These are phyloP conservation scores for Aspergillus pseudonomiae DNA, from an alignment of 2,329 filamentous ascomycete genomes.

Conservation along the genomic window DNA sequence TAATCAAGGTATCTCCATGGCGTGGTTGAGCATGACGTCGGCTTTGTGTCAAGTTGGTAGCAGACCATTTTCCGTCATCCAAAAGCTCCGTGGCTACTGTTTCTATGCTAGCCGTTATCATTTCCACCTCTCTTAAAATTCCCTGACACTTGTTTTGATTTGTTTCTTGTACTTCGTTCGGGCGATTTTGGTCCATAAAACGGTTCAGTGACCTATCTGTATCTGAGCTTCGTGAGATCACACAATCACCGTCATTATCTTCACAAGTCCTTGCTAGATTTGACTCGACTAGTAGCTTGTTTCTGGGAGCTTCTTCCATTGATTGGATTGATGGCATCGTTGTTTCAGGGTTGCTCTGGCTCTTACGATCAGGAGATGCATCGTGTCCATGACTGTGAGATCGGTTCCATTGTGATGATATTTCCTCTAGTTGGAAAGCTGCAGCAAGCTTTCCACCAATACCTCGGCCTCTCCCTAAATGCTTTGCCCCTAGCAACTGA, in stretches of 20 bases:
- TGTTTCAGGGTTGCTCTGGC: background rate
- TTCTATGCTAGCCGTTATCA: background rate
- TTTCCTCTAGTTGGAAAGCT: conserved; percentile 19
- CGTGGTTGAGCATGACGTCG: background rate
- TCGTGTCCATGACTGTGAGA: background rate
- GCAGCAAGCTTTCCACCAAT: conserved; percentile 28
- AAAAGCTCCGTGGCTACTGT: background rate
- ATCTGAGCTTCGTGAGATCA: background rate
- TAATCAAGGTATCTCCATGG: background rate
- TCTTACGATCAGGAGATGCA: background rate
- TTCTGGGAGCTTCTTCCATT: too few species aligned
- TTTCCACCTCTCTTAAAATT: background rate
- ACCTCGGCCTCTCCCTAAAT: conserved; percentile 24
- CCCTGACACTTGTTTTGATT: background rate
- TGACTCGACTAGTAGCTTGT: background rate
- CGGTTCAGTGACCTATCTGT: background rate
- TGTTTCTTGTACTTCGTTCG: background rate
- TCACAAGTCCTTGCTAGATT: background rate
- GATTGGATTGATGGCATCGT: background rate
- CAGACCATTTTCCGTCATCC: background rate
- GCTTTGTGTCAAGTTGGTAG: background rate
- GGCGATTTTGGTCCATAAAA: background rate
- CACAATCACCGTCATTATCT: background rate
- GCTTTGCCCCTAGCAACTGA: background rate
- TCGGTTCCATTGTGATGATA: background rate